Evolutionary conservation across 1,284 basidiomycete genomes (phyloP).

Genomic region (Fomitopsis palustris): DNA sequence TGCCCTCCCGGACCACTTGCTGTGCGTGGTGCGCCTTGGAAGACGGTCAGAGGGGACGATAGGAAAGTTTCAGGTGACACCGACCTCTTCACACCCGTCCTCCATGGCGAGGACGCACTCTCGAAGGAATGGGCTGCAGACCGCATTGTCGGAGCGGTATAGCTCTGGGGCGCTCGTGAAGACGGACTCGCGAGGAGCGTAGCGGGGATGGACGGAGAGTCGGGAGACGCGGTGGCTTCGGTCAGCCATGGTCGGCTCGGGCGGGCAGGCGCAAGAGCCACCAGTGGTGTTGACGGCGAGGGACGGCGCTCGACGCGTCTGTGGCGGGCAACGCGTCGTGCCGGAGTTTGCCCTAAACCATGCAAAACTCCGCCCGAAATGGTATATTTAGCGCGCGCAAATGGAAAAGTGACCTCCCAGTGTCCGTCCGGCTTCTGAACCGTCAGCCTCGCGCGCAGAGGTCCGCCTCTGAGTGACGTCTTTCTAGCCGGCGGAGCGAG

Average conservation of each 20-base stretch:
- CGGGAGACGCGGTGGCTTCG: constrained; percentile 43
- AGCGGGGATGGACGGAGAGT: constrained; percentile 54
- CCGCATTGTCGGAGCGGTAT: constrained; percentile 57
- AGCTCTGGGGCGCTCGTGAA: constrained; percentile 59
- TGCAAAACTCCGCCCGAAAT: constrained; percentile 24
- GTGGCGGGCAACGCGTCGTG: constrained; percentile 19
- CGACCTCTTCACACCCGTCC: constrained; percentile 70
- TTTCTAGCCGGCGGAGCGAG: constrained; percentile 76
- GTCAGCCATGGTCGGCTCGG: constrained; percentile 2
- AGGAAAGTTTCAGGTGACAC: constrained; percentile 23
- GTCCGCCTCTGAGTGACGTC: constrained; percentile 36
- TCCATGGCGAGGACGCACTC: constrained; percentile 74
- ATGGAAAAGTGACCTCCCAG: constrained; percentile 23
- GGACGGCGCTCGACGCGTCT: constrained; percentile 25
- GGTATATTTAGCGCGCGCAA: constrained; percentile 22
- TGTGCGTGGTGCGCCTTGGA: constrained; percentile 62
- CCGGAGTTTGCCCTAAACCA: constrained; percentile 18
- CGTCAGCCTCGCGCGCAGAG: constrained; percentile 34
- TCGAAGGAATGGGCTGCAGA: constrained; percentile 63
- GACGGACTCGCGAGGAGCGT: constrained; percentile 55
- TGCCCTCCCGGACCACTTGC: constrained; percentile 63
- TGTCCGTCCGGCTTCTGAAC: constrained; percentile 38
- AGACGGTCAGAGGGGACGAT: neutral
- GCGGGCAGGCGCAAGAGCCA: neutral
- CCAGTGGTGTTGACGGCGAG: neutral